Evolutionary conservation across 441 rosid species (phyloP), one percentile per base, ranked within the genome.

Genomic region (Lepidium campestre): DNA sequence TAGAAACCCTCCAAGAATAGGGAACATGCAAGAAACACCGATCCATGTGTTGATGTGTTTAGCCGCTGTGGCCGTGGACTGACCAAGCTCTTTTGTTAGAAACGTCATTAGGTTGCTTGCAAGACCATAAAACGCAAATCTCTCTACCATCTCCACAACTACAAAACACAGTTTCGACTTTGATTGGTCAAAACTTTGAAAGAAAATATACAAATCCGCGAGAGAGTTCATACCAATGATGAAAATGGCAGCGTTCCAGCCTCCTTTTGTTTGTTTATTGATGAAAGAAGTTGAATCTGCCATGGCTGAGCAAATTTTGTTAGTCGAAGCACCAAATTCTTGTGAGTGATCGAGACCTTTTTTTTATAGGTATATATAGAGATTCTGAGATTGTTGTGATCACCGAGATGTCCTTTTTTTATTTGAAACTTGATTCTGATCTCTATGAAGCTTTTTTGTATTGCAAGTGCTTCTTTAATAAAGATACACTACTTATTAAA

Each of bases 171-270:
- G 44, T 19, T 19, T 65, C 50, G 25, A 8, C 22, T 39, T 63
- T 40, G n/a, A 45, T 22, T 6, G 49, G 23, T 37, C 6, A 10
- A 10, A 23, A 12, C 11, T 37, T 15, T 13, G 32, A 0, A 40
- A 6, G 10, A 37, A 41, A 9, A 14, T 19, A 31, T 19, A 20
- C 7, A 49, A 40, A 70, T 42, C 82, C 5, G 29, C 48, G 34
- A 37, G 20, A 19, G 23, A 34, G 1, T 9, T 39, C 29, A 15
- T 23, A 92, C 96, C 82, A 32, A 85, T 85, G 78, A 89, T 79
- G 77, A 89, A 92, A 74, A 89, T 63, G 79, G 95, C 98, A 15
- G 96, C 80, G 55, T 18, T 65, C 98, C 98, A 92, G 48, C 91
- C 98, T 41, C 95, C 89, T 61, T 52, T 79, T n/a, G 62, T 36